Base-by-base conservation (phyloP, 2,329 filamentous ascomycete species). In the Chrysoporthe cubensis region DNA sequence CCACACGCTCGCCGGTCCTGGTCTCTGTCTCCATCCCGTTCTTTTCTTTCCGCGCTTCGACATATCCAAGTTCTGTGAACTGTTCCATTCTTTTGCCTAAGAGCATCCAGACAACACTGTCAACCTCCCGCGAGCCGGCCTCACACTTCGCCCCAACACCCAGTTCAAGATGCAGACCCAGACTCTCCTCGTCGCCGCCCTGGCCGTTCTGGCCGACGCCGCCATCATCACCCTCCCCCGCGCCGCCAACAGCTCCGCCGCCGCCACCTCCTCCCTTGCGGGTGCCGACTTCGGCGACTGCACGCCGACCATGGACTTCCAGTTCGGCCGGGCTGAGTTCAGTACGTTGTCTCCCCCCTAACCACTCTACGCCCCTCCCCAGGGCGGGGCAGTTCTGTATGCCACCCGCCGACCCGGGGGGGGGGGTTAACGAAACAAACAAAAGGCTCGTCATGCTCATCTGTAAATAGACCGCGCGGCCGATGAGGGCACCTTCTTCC, bases 261-360 rank as follows among this genome's bases (percentile, higher is more conserved):
- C 50, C 14, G 14, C 44, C 1, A 48, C 65, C 14, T 57, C 65
- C 2, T 42, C 44, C 13, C 37, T 58, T 21, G 62, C 56, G 2
- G 62, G 66, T 26, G 66, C 66, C 3, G 66, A 68, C 66, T 68
- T 68, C 40, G 66, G 66, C 37, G 16, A 18, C 7, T 68, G 66
- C 66, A 68, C 66, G 1, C 66, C 66, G 3, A 68, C 66, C 18
- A 68, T 68, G 66, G 66, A 68, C 48, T 65, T 68, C 62, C 66
- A 68, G 50, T 1, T 40, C 9, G 66, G 66, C 40, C 66, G 66
- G 16, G 62, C 56, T 40, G 46, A 66, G 58, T 66, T 66, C 58
- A 66, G 54, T 57, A 57, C 34, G 54, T 57, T 32, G 16, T 26
- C 16, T 26, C 9, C 8, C n/a, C 11, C 11, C 16, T 1, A 13